Evolutionary conservation across 768 basidiomycete genomes (phyloP).

Genomic region (Amanita subjunquillea): DNA sequence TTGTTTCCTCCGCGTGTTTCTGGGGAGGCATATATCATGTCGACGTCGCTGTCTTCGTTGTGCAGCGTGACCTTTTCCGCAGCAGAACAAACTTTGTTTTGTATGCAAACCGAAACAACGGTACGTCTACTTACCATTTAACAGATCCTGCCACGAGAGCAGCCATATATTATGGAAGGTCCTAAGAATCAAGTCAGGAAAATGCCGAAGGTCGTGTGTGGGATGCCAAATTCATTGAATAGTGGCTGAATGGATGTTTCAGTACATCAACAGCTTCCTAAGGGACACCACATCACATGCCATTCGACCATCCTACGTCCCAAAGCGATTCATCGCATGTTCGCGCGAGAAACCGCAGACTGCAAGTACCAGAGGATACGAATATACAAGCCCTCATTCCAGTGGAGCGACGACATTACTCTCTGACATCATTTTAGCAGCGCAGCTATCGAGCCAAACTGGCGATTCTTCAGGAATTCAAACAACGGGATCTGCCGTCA

Average conservation of each 20-base stretch:
- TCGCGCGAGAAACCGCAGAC: neutral
- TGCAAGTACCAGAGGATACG: neutral
- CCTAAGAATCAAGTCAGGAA: neutral
- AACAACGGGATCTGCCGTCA: neutral
- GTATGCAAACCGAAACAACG: too few species aligned
- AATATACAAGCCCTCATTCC: neutral
- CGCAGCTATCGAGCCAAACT: neutral
- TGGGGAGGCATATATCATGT: too few species aligned
- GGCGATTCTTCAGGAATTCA: neutral
- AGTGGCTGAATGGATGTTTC: neutral
- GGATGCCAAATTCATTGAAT: neutral
- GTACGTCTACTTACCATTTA: too few species aligned
- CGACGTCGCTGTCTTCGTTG: too few species aligned
- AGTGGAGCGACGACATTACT: neutral
- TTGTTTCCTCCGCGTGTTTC: too few species aligned
- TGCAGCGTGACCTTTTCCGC: too few species aligned
- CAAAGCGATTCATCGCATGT: neutral
- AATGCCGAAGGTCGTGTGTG: neutral
- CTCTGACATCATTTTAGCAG: neutral
- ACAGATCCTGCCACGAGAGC: too few species aligned
- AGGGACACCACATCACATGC: neutral
- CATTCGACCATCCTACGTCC: neutral
- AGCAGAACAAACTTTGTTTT: too few species aligned
- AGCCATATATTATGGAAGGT: too few species aligned
- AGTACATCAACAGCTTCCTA: neutral